Conservation (phyloP, 768 basidiomycete genomes). For the Tricholoma sp. region DNA sequence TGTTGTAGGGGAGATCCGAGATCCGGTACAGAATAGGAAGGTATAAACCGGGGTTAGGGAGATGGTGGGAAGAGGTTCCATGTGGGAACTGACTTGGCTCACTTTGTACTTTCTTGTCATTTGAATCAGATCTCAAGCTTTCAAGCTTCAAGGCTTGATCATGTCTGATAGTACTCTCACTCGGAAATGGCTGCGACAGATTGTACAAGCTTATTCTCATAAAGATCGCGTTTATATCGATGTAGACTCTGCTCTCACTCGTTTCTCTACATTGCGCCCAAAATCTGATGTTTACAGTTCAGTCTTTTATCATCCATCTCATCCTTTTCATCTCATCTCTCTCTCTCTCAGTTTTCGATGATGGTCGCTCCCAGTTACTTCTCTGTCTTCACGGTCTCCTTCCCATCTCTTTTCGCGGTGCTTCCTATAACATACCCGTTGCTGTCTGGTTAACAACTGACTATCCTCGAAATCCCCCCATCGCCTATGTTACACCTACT, state of each 20-base stretch:
- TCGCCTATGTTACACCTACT: slow-evolving; percentile 90
- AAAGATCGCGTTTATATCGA: slow-evolving; percentile 57
- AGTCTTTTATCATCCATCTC: slow-evolving; percentile 19
- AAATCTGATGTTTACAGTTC: slow-evolving; percentile 79
- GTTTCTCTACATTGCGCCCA: slow-evolving; percentile 56
- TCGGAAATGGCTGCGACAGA: slow-evolving; percentile 64
- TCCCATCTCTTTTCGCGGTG: slow-evolving; percentile 71
- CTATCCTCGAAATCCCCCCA: slow-evolving; percentile 78
- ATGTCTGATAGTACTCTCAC: too few relatives aligned
- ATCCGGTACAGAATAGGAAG: slow-evolving; percentile 42
- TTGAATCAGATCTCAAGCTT: slow-evolving; percentile 15
- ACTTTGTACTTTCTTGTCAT: slow-evolving; percentile 23
- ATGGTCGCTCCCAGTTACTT: slow-evolving; percentile 88
- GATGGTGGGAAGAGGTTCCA: slow-evolving; percentile 20
- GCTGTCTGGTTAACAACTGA: slow-evolving; percentile 83
- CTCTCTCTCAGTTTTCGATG: slow-evolving; percentile 73
- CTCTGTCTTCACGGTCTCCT: slow-evolving; percentile 89
- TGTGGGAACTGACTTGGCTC: not conserved
- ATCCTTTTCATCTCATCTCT: slow-evolving; percentile 10
- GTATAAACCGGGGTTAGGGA: slow-evolving; percentile 43
- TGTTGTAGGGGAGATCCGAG: slow-evolving; percentile 40
- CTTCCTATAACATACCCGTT: slow-evolving; percentile 91
- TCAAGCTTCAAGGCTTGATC: too few relatives aligned
- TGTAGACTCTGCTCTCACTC: slow-evolving; percentile 52
- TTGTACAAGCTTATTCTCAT: slow-evolving; percentile 50